Base-by-base conservation (phyloP, 2,329 filamentous ascomycete genomes). In the Zasmidium cellare region DNA sequence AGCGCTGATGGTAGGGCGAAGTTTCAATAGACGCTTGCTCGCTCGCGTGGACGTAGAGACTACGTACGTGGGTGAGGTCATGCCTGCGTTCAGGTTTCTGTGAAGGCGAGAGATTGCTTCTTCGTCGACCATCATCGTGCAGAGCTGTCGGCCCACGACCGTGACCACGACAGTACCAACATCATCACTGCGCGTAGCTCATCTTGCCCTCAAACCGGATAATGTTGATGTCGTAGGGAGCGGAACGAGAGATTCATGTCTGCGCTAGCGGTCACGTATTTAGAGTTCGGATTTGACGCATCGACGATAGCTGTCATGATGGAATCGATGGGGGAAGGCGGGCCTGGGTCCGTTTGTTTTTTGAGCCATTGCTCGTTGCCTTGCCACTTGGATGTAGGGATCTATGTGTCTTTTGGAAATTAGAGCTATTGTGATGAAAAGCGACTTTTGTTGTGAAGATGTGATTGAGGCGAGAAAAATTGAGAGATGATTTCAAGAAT, bases 281-380 rank as follows among this genome's bases (percentile, higher is more conserved):
- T 20, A 51, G 25, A 35, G 11, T 49, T 51, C 14, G 14, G 12
- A 3, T n/a, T 19, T 2, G n/a, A 28, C 25, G 20, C 18, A 51
- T 51, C 48, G 48, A 38, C 48, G 48, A 51, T 51, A 51, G n/a
- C 48, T 38, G 25, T 38, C 25, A 9, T 20, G 48, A 51, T 51
- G 14, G 11, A 3, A n/a, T 19, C 48, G 48, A 51, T 51, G 24
- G 9, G 20, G 20, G 25, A 35, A 20, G 18, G 47, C 47, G 48
- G 48, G 2, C 48, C 20, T 6, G 12, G 48, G 48, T 51, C 48
- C 48, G 48, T 25, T 38, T 20, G 11, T 9, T 11, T 38, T 19
- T 28, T 11, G n/a, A 20, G 25, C 20, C 18, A 35, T 16, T 25
- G 20, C 16, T 31, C 7, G 19, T 49, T 49, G n/a, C 14, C 20